Base-by-base conservation (phyloP, 106 monocot genomes). In the Allium fistulosum region DNA sequence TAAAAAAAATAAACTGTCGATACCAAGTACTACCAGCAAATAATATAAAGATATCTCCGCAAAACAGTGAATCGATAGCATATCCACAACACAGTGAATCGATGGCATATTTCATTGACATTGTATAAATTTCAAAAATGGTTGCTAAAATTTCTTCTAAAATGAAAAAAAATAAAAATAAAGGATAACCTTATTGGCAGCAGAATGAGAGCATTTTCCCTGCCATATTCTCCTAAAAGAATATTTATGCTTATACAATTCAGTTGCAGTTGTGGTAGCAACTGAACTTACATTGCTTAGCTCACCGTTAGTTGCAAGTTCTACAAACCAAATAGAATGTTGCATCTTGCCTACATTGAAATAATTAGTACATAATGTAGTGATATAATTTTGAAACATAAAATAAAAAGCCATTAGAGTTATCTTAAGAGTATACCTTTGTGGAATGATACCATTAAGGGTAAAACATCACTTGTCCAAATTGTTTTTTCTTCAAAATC, bases 401-500 rank as follows among this genome's bases (percentile, higher is more conserved):
- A 56, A 77, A 13, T 11, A 6, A 57, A 48, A 28, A 9, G 65
- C 18, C 62, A 26, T 57, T 55, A 60, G 37, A 10, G 13, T 9
- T 53, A 18, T 47, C 2, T 37, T 37, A 37, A 37, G 26, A n/a
- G 37, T 9, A 58, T 53, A 97, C 96, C 88, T 84, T 82, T 89
- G 73, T 97, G 81, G 57, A 86, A 92, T 58, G 92, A 84, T 67
- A 83, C 80, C 84, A 97, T 71, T 70, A 97, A 72, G 70, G 96
- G 92, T 63, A 97, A 62, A 48, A 70, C 17, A 81, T 88, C 86
- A 71, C 86, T 86, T 27, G 86, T 80, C 96, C 96, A 97, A 50
- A 97, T 86, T 57, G 69, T 87, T 73, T 65, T 86, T 72, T 97
- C 96, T 17, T 97, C 96, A 84, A 82, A 84, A 82, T 97, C 91